Evolutionary conservation across 2,329 filamentous ascomycete species (phyloP), one percentile per base, ranked within the genome.

Genomic region (Monosporascus cannonballus): DNA sequence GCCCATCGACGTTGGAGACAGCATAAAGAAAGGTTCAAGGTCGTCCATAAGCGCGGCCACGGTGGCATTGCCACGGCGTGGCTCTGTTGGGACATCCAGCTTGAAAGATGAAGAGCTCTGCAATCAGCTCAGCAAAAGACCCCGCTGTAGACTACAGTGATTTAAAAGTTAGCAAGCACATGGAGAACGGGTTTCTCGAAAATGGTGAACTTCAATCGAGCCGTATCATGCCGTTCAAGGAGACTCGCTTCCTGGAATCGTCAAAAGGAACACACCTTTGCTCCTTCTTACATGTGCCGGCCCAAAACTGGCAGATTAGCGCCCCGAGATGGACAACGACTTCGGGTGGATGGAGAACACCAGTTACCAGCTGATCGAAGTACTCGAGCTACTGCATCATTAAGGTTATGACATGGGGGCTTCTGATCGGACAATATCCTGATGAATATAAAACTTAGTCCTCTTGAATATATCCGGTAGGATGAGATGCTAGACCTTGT

Each of bases 21-120:
- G 44, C 1, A 27, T 57, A 2, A 48, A 4, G 48, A 48, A 3
- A 42, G 54, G 11, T 60, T 52, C 25, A 17, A 59, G 36, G 46
- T 58, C 15, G 36, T 51, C 4, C 46, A 59, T 6, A 59, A 58
- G 48, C 49, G 59, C 9, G 59, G 59, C 1, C 39, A 48, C 15
- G 57, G 55, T 6, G 54, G 54, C 4, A 51, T 49, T 14, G 55
- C 57, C 2, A 61, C 53, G 7, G 55, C 54, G 3, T 61, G 59
- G 59, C 51, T 59, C 27, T 58, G 57, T 39, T 56, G 52, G 17
- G 57, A 61, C 11, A 30, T 42, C 11, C 15, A 48, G 24, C 25
- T 7, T 1, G 42, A 54, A 36, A 56, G 51, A 52, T 61, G 54
- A 56, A 48, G 50, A 4, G 59, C 58, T 8, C 25, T 60, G 15